Percentiles rank a stretch among this genome's conserved stretches.
phyloP scores from a whole-genome alignment of 73 alveolate species.

The Blepharisma stoltei region DNA sequence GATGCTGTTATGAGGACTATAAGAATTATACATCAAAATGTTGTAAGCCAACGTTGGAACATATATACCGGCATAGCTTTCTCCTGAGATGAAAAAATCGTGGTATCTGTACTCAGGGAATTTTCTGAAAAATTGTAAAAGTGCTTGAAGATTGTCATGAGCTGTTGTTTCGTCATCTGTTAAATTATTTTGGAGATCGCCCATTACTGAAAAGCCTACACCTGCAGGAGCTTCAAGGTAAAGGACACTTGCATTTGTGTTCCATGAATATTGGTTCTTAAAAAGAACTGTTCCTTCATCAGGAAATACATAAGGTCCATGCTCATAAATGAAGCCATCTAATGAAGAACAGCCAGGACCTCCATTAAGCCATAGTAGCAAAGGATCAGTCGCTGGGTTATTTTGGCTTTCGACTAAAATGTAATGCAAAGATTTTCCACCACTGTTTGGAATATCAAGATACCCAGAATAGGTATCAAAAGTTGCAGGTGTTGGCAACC shows the following conservation, averaged over 20 bases:
- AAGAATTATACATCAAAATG: constrained; percentile 38
- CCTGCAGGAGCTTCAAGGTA: constrained; percentile 84
- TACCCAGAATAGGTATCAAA: not conserved
- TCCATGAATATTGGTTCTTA: constrained; percentile 73
- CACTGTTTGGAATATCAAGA: constrained; percentile 10
- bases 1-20: not conserved
- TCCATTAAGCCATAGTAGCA: constrained; percentile 90
- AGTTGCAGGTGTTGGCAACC: too few species aligned
- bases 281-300: constrained; percentile 43
- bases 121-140: constrained; percentile 54
- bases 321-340: constrained; percentile 78
- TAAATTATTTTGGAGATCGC: not conserved
- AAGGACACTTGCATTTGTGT: constrained; percentile 68
- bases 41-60: constrained; percentile 74
- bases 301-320: constrained; percentile 77
- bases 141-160: constrained; percentile 67
- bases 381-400: constrained; percentile 65
- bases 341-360: constrained; percentile 95
- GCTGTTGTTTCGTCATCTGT: constrained; percentile 51
- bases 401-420: constrained; percentile 43
- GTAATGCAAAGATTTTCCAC: constrained; percentile 49
- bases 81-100: constrained; percentile 87
- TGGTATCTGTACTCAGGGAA: constrained; percentile 72
- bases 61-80: constrained; percentile 95
- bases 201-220: constrained; percentile 66